These are phyloP conservation scores for Xylaria acuta DNA, from an alignment of 495 filamentous ascomycete genomes.

Conservation along the genomic window DNA sequence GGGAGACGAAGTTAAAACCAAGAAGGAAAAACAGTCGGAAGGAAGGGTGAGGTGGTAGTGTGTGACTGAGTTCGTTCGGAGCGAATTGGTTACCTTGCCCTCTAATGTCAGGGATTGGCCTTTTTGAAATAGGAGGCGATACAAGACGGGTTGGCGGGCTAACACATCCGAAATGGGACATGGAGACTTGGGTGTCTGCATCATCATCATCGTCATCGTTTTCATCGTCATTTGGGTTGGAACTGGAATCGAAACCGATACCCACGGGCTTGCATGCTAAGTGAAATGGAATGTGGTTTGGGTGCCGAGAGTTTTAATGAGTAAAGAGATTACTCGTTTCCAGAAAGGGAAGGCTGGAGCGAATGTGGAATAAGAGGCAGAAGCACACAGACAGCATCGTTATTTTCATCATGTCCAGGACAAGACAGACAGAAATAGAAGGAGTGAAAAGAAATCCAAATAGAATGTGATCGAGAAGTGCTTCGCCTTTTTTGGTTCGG, in stretches of 20 bases:
- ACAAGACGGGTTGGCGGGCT: background rate
- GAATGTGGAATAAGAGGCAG: background rate
- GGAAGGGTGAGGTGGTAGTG: background rate
- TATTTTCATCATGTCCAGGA: conserved; percentile 2
- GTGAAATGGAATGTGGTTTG: background rate
- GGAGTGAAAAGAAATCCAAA: background rate
- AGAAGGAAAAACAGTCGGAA: background rate
- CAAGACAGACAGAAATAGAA: conserved; percentile 8
- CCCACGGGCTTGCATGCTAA: background rate
- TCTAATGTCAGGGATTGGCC: background rate
- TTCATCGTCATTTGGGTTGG: background rate
- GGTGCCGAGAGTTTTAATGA: background rate
- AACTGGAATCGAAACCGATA: conserved; percentile 5
- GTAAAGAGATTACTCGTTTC: background rate
- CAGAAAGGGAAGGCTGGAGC: background rate
- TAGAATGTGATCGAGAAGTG: background rate
- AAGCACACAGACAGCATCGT: background rate
- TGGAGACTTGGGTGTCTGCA: no score
- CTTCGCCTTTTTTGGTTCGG: background rate
- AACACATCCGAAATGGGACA: background rate
- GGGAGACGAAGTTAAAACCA: background rate
- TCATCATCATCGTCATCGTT: background rate
- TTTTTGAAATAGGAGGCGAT: background rate
- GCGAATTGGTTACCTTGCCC: background rate
- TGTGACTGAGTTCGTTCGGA: background rate